These are phyloP conservation scores for Fusarium circinatum DNA, from an alignment of 2,329 filamentous ascomycete species.

Conservation along the genomic window DNA sequence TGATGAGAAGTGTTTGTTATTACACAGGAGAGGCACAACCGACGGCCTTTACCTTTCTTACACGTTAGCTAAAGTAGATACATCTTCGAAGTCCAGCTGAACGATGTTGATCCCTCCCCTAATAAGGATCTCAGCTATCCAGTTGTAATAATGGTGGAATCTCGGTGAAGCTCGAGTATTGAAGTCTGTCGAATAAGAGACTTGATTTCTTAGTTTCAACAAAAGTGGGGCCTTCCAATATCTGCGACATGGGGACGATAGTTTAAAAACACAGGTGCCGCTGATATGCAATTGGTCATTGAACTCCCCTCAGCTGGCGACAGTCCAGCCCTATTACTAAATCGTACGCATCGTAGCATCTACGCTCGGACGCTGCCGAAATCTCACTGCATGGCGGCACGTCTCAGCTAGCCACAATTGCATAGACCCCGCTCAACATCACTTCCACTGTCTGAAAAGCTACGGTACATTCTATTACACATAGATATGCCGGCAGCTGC, in stretches of 20 bases:
- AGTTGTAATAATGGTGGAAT: rapidly evolving
- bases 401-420: background rate
- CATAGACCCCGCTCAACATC: background rate
- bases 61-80: rapidly evolving
- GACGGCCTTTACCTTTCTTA: background rate
- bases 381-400: background rate
- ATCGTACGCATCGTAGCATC: too few species aligned
- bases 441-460: too few species aligned
- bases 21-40: background rate
- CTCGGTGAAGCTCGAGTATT: rapidly evolving
- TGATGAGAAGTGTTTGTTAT: background rate
- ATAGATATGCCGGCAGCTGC: too few species aligned
- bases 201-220: rapidly evolving
- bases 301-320: rapidly evolving
- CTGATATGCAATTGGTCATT: background rate
- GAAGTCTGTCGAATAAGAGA: background rate
- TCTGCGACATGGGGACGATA: background rate
- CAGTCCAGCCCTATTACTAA: background rate
- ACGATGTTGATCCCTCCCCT: background rate
- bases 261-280: rapidly evolving
- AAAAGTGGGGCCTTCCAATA: background rate
- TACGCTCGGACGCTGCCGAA: background rate
- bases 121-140: rapidly evolving
- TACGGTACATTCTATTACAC: too few species aligned
- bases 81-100: rapidly evolving